These are phyloP conservation scores for Cryptococcus wingfieldii DNA, from an alignment of 1,284 basidiomycete species.

Conservation along the genomic window DNA sequence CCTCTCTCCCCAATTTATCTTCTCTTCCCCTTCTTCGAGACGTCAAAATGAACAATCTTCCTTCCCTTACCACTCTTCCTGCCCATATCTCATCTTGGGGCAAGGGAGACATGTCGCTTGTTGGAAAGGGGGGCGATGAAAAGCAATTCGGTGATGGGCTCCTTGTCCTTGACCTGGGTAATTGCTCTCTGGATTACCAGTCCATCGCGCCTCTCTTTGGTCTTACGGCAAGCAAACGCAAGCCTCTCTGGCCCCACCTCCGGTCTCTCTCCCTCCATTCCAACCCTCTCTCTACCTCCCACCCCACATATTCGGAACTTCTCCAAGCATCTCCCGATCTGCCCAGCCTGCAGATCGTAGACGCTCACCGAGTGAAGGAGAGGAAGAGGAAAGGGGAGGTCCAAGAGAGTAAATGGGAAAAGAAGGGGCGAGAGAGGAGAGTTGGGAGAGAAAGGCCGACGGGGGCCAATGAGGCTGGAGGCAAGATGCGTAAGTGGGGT, in stretches of 20 bases:
- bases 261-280: constrained; percentile 39
- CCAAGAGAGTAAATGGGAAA: constrained; percentile 28
- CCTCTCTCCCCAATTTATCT: constrained; percentile 36
- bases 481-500: constrained; percentile 37
- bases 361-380: constrained; percentile 42
- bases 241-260: constrained; percentile 23
- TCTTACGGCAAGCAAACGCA: constrained; percentile 3
- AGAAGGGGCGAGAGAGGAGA: constrained; percentile 20
- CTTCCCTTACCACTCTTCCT: constrained; percentile 33
- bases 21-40: constrained; percentile 41
- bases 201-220: constrained; percentile 23
- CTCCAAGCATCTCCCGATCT: constrained; percentile 29
- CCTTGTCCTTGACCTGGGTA: constrained; percentile 43
- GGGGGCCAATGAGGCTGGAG: constrained; percentile 29
- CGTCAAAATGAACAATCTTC: constrained; percentile 44
- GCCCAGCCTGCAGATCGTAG: constrained; percentile 45
- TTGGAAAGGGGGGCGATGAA: constrained; percentile 8
- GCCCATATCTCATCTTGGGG: constrained; percentile 36
- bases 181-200: constrained; percentile 34
- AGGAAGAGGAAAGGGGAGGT: constrained; percentile 34
- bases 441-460: constrained; percentile 34
- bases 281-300: constrained; percentile 35
- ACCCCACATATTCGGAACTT: constrained; percentile 31
- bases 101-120: constrained; percentile 30
- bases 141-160: constrained; percentile 33